These are phyloP conservation scores for Immersiella caudata DNA, from an alignment of 495 filamentous ascomycete species.

Conservation along the genomic window DNA sequence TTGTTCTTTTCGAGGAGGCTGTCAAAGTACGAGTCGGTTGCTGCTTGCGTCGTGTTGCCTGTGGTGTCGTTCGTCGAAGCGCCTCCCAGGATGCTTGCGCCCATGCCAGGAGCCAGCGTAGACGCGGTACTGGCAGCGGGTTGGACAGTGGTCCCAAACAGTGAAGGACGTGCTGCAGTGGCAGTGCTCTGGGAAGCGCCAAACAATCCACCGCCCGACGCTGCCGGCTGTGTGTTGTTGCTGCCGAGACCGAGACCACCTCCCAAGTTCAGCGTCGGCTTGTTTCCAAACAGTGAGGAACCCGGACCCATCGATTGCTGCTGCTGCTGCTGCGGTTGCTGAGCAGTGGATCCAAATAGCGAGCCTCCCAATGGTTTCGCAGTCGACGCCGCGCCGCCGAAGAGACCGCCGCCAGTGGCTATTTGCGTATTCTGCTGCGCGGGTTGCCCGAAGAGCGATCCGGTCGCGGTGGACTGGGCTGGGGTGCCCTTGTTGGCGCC, in stretches of 20 bases:
- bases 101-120: slow-evolving; percentile 8
- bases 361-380: slow-evolving; percentile 29
- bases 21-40: slow-evolving; percentile 76
- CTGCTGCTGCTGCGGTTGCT: slow-evolving; percentile 22
- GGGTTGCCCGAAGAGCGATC: slow-evolving; percentile 22
- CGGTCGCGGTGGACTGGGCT: background rate
- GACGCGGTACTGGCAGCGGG: background rate
- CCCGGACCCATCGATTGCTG: slow-evolving; percentile 7
- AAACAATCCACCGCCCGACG: slow-evolving; percentile 4
- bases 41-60: slow-evolving; percentile 12
- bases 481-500: slow-evolving; percentile 19
- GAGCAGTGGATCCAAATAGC: slow-evolving; percentile 10
- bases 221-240: slow-evolving; percentile 1
- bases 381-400: slow-evolving; percentile 26
- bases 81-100: slow-evolving; percentile 22
- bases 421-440: slow-evolving; percentile 16
- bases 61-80: slow-evolving; percentile 8
- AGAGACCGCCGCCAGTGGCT: slow-evolving; percentile 24
- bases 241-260: slow-evolving; percentile 1
- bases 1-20: slow-evolving; percentile 78
- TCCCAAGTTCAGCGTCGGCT: background rate
- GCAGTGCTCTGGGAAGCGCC: background rate
- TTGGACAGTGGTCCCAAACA: background rate
- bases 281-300: slow-evolving; percentile 9
- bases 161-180: background rate